Conservation (phyloP, 2,329 filamentous ascomycete genomes). For the Xylaria sp. region DNA sequence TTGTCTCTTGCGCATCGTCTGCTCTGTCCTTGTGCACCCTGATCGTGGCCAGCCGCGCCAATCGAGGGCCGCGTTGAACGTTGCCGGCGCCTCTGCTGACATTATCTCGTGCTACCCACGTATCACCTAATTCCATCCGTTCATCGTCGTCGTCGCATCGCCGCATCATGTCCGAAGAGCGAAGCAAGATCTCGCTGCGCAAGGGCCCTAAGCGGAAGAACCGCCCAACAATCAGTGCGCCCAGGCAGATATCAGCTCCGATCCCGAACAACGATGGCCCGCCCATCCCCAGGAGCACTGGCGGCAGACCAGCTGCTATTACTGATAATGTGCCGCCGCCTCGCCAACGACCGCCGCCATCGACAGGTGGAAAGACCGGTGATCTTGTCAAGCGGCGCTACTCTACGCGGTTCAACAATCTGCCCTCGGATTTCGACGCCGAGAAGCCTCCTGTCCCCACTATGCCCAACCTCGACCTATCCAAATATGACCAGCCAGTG, state of each 20-base stretch:
- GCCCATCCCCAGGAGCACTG: constrained; percentile 51
- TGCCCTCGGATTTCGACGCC: constrained; percentile 75
- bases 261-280: constrained; percentile 66
- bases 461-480: constrained; percentile 64
- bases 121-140: background rate
- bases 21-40: background rate
- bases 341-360: constrained; percentile 57
- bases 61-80: constrained; percentile 6
- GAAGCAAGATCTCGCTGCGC: constrained; percentile 71
- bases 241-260: constrained; percentile 71
- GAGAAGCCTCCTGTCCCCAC: constrained; percentile 79
- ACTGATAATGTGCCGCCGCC: constrained; percentile 46
- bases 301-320: constrained; percentile 49
- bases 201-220: constrained; percentile 70
- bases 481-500: constrained; percentile 65
- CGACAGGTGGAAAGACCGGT: constrained; percentile 70
- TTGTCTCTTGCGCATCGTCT: background rate
- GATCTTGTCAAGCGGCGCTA: constrained; percentile 96
- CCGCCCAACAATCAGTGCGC: constrained; percentile 71
- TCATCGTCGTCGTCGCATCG: constrained; percentile 3
- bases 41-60: background rate
- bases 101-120: constrained; percentile 5
- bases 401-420: constrained; percentile 88
- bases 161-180: constrained; percentile 68
- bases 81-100: constrained; percentile 7